Evolutionary conservation across 108 stramenopile genomes (phyloP).

Genomic region (Nitzschia sp.): DNA sequence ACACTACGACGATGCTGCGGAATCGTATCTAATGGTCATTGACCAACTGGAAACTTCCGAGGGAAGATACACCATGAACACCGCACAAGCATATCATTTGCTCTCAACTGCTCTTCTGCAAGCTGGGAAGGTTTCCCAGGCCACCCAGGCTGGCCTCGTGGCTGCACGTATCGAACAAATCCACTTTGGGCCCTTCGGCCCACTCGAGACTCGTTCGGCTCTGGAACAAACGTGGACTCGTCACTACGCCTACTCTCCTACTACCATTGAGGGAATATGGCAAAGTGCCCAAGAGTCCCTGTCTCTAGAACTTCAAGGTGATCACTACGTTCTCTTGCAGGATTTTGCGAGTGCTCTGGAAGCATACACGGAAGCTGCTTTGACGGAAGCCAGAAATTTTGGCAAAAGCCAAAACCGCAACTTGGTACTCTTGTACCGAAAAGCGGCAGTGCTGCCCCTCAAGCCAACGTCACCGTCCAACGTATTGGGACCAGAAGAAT

Average conservation of each 20-base stretch:
- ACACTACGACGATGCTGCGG: constrained; percentile 6
- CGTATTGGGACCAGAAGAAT: too few relatives aligned
- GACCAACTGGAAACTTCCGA: not conserved
- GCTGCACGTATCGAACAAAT: constrained; percentile 6
- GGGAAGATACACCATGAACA: not conserved
- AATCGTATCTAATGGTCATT: not conserved
- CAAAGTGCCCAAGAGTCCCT: not conserved
- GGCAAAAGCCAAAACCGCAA: not conserved
- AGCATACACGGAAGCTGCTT: constrained; percentile 2
- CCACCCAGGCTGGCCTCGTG: not conserved
- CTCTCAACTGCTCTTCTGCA: not conserved
- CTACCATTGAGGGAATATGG: not conserved
- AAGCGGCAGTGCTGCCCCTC: not conserved
- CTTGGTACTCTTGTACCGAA: not conserved
- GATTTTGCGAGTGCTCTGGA: not conserved
- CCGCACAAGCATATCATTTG: not conserved
- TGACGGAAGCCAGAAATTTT: not conserved
- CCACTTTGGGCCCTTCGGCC: not conserved
- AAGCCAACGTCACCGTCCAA: not conserved
- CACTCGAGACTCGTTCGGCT: not conserved
- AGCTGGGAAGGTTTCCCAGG: not conserved
- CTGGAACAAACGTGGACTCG: not conserved
- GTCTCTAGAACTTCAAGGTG: not conserved
- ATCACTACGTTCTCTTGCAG: not conserved
- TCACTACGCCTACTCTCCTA: not conserved